A percentile compares a stretch with the other conserved stretches of the same genome.
phyloP scores from a whole-genome alignment of 73 alveolate genomes.

The Tetrahymena malaccensis region DNA sequence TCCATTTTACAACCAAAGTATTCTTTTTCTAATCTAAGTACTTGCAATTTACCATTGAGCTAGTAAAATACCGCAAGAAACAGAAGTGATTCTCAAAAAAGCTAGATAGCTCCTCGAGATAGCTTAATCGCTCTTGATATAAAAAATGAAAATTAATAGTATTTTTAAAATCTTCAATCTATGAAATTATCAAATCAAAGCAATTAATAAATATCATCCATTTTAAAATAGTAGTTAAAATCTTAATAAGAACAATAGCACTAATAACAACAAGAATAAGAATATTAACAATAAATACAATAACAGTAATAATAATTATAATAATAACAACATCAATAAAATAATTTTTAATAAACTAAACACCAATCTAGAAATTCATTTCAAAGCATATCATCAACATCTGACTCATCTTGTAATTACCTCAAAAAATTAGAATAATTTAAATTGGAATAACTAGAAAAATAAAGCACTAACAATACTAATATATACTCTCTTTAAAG shows the following conservation, averaged over 20 bases:
- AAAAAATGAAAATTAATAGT: background rate
- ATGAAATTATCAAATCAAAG: background rate
- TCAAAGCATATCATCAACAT: background rate
- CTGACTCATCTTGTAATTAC: background rate
- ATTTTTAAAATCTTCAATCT: background rate
- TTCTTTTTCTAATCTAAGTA: background rate
- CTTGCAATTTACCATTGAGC: background rate
- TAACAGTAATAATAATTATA: background rate
- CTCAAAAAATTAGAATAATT: background rate
- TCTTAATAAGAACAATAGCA: background rate
- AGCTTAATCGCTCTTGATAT: background rate
- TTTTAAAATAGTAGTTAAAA: background rate
- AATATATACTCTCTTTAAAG: background rate
- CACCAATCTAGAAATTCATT: background rate
- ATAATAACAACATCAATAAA: background rate
- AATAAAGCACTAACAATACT: background rate
- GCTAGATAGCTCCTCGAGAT: background rate
- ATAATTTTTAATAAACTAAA: background rate
- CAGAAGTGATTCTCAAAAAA: background rate
- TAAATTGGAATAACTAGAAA: background rate
- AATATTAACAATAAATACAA: too few relatives aligned
- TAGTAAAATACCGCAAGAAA: background rate
- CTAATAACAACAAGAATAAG: too few relatives aligned
- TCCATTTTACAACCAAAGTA: background rate
- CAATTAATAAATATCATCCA: background rate